Conservation (phyloP, 176 grass and related monocot genomes). For the Echinochloa phyllopogon region DNA sequence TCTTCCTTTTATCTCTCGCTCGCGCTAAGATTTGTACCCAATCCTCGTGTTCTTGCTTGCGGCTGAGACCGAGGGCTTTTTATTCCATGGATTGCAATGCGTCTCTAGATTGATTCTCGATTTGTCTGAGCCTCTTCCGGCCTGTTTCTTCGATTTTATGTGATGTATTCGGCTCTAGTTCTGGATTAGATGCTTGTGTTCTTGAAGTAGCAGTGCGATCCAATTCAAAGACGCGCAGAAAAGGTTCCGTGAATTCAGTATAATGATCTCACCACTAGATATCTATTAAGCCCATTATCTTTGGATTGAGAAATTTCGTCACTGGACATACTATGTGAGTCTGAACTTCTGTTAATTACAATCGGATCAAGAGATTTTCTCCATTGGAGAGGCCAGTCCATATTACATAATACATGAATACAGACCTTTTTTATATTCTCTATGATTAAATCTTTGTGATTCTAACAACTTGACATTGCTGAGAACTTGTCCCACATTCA, state of each 20-base stretch:
- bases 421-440: not conserved
- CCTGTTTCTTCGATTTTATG: not conserved
- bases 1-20: not conserved
- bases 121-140: not conserved
- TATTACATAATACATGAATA: not conserved
- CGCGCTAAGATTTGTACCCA: not conserved
- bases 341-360: not conserved
- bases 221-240: too few species aligned
- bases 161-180: not conserved
- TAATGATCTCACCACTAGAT: not conserved
- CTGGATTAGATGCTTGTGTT: not conserved
- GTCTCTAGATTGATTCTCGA: not conserved
- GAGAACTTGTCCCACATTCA: too few species aligned
- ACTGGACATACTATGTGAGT: not conserved
- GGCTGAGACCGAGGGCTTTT: not conserved
- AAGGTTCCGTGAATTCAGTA: not conserved
- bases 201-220: not conserved
- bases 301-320: not conserved
- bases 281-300: not conserved
- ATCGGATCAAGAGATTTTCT: constrained; percentile 13
- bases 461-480: not conserved
- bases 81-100: not conserved
- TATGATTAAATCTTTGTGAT: not conserved
- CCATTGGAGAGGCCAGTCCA: not conserved
- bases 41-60: not conserved